Percentiles rank a stretch among this genome's conserved stretches.
phyloP scores from a whole-genome alignment of 1,139 yeast genomes.

The Citeromyces siamensis region DNA sequence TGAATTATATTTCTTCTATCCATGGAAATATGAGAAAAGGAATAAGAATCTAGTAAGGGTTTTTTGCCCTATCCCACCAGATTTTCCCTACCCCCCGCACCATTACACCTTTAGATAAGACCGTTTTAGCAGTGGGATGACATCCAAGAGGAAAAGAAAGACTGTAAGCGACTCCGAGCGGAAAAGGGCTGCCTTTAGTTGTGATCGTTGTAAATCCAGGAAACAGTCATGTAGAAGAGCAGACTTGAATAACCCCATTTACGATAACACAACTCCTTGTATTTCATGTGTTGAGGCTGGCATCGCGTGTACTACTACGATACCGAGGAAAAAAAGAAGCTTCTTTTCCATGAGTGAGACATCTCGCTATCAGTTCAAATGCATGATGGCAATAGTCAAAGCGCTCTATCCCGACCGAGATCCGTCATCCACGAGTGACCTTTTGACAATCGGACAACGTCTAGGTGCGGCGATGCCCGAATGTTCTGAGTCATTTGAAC shows the following conservation, averaged over 20 bases:
- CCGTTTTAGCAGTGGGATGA: too few relatives aligned
- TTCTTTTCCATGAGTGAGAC: slow-evolving; percentile 3
- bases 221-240: slow-evolving; percentile 29
- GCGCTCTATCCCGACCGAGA: slow-evolving; percentile 12
- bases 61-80: too few relatives aligned
- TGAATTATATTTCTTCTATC: too few relatives aligned
- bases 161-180: slow-evolving; percentile 10
- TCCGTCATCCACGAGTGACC: slow-evolving; percentile 3
- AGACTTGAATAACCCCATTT: slow-evolving; percentile 15
- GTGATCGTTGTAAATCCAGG: slow-evolving; percentile 30
- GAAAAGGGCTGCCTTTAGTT: slow-evolving; percentile 26
- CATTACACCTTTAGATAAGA: too few relatives aligned
- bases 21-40: too few relatives aligned
- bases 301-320: slow-evolving; percentile 25
- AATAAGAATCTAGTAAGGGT: too few relatives aligned
- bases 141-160: background rate
- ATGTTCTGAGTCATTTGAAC: background rate
- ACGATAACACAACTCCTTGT: slow-evolving; percentile 26
- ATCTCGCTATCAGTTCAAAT: slow-evolving; percentile 8
- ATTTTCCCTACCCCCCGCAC: too few relatives aligned
- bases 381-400: slow-evolving; percentile 10
- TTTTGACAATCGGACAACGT: background rate
- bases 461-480: slow-evolving; percentile 2
- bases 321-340: slow-evolving; percentile 21
- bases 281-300: slow-evolving; percentile 22